Evolutionary conservation across 1,284 basidiomycete species (phyloP).

Genomic region (Marasmius oreades): DNA sequence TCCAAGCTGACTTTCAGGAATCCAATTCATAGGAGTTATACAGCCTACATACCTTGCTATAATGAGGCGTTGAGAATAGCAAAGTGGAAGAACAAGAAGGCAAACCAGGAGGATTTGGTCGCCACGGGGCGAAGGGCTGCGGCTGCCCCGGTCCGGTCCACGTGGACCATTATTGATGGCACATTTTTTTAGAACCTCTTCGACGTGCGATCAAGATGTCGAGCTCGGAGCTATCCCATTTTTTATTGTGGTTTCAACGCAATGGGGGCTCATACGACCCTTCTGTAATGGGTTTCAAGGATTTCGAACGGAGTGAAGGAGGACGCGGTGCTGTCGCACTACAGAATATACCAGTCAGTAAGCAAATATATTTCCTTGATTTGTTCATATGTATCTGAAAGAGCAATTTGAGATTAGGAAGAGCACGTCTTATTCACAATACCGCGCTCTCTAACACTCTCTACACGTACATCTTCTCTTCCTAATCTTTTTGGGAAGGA

Average conservation of each 20-base stretch:
- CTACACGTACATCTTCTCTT: slow-evolving; percentile 72
- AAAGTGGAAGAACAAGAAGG: too few relatives aligned
- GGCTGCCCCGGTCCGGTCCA: too few relatives aligned
- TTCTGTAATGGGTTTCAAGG: slow-evolving; percentile 41
- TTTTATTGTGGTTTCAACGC: slow-evolving; percentile 39
- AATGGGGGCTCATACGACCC: slow-evolving; percentile 42
- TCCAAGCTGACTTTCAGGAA: too few relatives aligned
- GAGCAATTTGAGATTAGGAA: slow-evolving; percentile 40
- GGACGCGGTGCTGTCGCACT: slow-evolving; percentile 70
- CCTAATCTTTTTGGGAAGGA: slow-evolving; percentile 51
- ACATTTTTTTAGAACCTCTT: too few relatives aligned
- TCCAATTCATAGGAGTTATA: too few relatives aligned
- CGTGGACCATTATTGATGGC: too few relatives aligned
- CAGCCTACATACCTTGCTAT: too few relatives aligned
- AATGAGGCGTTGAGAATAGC: too few relatives aligned
- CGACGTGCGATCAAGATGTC: slow-evolving; percentile 2
- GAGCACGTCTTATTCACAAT: slow-evolving; percentile 79
- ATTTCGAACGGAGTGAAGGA: slow-evolving; percentile 54
- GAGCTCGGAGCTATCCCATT: slow-evolving; percentile 21
- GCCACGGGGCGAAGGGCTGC: too few relatives aligned
- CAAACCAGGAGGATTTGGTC: too few relatives aligned
- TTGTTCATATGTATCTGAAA: neutral
- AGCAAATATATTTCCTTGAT: neutral
- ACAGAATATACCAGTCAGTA: slow-evolving; percentile 64
- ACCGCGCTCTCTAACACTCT: slow-evolving; percentile 76